Evolutionary conservation across 805 yeast species (phyloP), one percentile per base, ranked within the genome.

Genomic region (Candida dajiaensis): DNA sequence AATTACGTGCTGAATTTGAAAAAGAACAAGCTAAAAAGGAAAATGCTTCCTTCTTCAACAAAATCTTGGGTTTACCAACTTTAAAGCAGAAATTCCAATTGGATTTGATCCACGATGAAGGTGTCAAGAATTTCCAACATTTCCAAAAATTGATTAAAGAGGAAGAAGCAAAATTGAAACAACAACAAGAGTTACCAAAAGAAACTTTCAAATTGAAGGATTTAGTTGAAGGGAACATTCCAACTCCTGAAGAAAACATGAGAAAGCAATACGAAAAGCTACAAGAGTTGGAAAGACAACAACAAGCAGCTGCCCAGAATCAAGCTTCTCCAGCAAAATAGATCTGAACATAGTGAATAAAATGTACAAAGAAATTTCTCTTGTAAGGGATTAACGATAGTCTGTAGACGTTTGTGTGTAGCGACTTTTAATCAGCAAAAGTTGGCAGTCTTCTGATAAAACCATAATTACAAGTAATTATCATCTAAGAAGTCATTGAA

Each of bases 31-130:
- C 55, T 45, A 64, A 58, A 43, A 72, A 64, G 55, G 69, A 65
- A 49, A 65, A 62, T 59, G 71, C 69, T 29, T 74, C 72, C 66
- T 76, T 81, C 68, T 71, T 82, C 38, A 77, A 83, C 43, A 69
- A 73, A 41, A 61, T 86, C 50, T 70, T 89, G 47, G 96, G 96
- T 38, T 67, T 82, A 38, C 78, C 83, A 40, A 58, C 73, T 6
- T 58, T 69, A 2, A 68, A 72, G 48, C 66, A 69, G 41, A 78
- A 70, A 47, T 71, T 71, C 58, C 96, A 96, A 26, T 76, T 89
- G 64, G 99, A 92, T 68, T 64, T 80, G 46, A 81, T 90, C 55
- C 85, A 97, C 64, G 95, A 89, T 63, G 92, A 87, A 63, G 97
- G 96, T 57, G 96, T 89, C 68, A 79, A 81, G 70, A 89, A 87